Conservation (phyloP, 257 asterid genomes). For the Przewalskia tangutica region DNA sequence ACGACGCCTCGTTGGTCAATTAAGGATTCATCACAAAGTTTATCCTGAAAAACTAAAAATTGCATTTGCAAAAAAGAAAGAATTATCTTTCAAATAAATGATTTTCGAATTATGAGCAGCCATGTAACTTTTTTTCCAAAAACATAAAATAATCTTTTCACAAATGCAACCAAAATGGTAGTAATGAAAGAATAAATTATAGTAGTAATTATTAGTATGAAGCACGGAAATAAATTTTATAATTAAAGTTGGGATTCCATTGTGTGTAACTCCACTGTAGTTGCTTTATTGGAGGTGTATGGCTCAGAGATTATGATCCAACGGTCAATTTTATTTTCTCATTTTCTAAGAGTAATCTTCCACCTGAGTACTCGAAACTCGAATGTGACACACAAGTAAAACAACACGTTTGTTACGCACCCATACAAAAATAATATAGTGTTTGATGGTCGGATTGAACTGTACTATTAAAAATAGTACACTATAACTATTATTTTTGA, state of each 20-base stretch:
- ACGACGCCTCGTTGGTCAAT: too few species aligned
- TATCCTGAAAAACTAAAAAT: background rate
- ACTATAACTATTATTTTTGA: too few species aligned
- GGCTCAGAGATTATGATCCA: background rate
- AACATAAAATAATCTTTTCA: background rate
- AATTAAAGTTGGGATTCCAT: slow-evolving; percentile 16
- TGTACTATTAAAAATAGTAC: too few species aligned
- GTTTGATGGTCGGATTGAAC: too few species aligned
- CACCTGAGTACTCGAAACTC: background rate
- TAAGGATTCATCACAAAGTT: too few species aligned
- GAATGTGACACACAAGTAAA: background rate
- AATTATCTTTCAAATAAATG: too few species aligned
- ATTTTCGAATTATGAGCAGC: too few species aligned
- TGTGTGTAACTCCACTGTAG: background rate
- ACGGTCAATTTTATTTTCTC: background rate
- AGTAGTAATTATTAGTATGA: background rate
- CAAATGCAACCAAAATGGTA: background rate
- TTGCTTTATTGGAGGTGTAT: background rate
- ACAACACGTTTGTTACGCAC: too few species aligned
- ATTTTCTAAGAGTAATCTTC: background rate
- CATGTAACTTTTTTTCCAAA: too few species aligned
- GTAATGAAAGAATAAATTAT: too few species aligned
- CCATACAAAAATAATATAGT: too few species aligned
- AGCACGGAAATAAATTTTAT: background rate
- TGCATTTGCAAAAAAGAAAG: background rate